Evolutionary conservation across 176 grass and related monocot species (phyloP).

Genomic region (Oryza glumipatula): DNA sequence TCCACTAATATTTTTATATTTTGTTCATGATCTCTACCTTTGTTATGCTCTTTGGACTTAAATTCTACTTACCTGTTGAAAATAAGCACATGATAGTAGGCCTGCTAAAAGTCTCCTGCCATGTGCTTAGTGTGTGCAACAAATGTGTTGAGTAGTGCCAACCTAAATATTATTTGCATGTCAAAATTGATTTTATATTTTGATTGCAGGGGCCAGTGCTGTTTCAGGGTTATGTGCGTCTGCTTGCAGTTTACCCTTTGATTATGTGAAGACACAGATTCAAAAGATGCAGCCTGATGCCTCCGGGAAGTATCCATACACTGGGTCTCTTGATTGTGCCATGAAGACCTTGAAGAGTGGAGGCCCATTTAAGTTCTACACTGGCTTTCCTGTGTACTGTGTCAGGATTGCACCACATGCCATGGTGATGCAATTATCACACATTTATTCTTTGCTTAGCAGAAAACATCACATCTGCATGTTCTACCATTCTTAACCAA

Average conservation of each 20-base stretch:
- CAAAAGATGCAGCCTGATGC: conserved; percentile 98
- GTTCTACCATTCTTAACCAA: conserved; percentile 21
- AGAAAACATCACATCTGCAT: neutral
- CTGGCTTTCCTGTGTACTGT: conserved; percentile 93
- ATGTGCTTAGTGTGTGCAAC: conserved; percentile 4
- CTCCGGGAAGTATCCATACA: conserved; percentile 87
- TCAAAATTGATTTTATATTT: conserved; percentile 9
- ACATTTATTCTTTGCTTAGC: neutral
- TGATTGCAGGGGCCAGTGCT: conserved; percentile 83
- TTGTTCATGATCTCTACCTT: neutral
- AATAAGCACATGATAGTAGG: neutral
- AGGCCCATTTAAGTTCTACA: conserved; percentile 93
- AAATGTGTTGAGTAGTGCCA: neutral
- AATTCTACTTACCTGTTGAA: neutral
- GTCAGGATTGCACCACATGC: conserved; percentile 91
- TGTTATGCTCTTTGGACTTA: neutral
- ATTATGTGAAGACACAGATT: conserved; percentile 97
- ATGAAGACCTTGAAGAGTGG: conserved; percentile 85
- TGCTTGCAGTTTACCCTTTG: conserved; percentile 95
- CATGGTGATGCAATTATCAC: conserved; percentile 65
- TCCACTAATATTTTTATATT: neutral
- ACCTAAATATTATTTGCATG: no score
- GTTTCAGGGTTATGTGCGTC: conserved; percentile 91
- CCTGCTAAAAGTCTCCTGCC: conserved; percentile 20
- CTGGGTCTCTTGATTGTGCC: conserved; percentile 82